Evolutionary conservation across 495 filamentous ascomycete species (phyloP).

Genomic region (Platismatia glauca): DNA sequence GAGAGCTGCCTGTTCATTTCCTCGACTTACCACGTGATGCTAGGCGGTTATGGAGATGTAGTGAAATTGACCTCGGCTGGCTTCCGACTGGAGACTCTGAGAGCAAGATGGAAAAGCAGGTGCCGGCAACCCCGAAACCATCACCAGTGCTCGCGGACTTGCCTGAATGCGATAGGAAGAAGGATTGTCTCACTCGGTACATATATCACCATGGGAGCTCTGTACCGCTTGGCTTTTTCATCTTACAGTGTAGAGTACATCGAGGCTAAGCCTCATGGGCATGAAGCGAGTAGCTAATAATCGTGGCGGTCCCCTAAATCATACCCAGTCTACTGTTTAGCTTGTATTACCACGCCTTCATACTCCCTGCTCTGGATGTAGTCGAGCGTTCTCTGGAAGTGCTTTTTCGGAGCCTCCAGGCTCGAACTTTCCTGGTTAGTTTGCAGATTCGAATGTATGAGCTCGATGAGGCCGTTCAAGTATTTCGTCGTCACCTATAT

Average conservation of each 20-base stretch:
- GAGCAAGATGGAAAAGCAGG: not conserved
- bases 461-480: constrained; percentile 93
- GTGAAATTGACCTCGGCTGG: not conserved
- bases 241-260: not conserved
- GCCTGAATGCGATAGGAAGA: not conserved
- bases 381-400: constrained; percentile 89
- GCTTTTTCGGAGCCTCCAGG: constrained; percentile 76
- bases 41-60: not conserved
- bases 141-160: not conserved
- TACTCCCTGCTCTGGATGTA: constrained; percentile 87
- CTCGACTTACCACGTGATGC: not conserved
- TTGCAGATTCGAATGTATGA: constrained; percentile 91
- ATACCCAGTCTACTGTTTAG: constrained; percentile 41
- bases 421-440: constrained; percentile 72
- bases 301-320: not conserved
- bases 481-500: constrained; percentile 88
- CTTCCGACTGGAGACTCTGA: not conserved
- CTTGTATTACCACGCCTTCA: constrained; percentile 73
- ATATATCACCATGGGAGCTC: not conserved
- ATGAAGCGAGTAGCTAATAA: not conserved
- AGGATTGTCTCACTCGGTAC: too few relatives aligned
- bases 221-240: not conserved
- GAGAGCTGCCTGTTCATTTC: not conserved
- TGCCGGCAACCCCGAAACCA: not conserved
- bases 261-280: not conserved